phyloP scores from a whole-genome alignment of 306 rosid genomes.

The Cicer chorassanicum region DNA sequence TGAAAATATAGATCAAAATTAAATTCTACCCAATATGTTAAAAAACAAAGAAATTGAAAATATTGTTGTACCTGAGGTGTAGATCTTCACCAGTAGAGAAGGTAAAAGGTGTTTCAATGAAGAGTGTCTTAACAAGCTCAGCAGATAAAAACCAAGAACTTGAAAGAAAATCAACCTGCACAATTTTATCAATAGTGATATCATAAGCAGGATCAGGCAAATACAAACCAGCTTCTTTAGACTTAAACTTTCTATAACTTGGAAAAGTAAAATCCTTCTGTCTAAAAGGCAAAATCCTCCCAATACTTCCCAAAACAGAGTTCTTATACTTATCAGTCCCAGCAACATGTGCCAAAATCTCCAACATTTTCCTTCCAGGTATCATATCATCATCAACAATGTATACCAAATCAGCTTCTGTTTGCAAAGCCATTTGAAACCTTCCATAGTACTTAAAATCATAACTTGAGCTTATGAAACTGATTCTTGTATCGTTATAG shows the following conservation, averaged over 20 bases:
- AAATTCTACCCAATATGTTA: background rate
- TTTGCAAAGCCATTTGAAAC: constrained; percentile 91
- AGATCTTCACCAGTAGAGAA: constrained; percentile 98
- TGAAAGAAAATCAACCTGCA: constrained; percentile 96
- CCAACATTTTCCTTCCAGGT: constrained; percentile 88
- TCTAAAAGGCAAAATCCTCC: constrained; percentile 89
- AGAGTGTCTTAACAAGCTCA: constrained; percentile 79
- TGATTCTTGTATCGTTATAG: constrained; percentile 80
- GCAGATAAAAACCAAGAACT: constrained; percentile 96
- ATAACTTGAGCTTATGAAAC: constrained; percentile 84
- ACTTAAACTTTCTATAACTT: constrained; percentile 87
- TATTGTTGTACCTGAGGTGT: constrained; percentile 71
- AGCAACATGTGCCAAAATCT: constrained; percentile 86
- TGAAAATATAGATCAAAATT: no score
- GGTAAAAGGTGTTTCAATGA: constrained; percentile 85
- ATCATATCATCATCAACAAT: constrained; percentile 94
- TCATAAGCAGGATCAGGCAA: constrained; percentile 98
- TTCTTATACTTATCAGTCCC: constrained; percentile 86
- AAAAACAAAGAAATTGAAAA: constrained; percentile 10
- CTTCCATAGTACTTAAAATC: constrained; percentile 99
- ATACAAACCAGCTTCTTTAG: constrained; percentile 92
- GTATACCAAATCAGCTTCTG: constrained; percentile 84
- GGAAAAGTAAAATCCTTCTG: constrained; percentile 94
- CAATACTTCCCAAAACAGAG: constrained; percentile 88
- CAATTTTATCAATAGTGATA: constrained; percentile 79